phyloP scores from a whole-genome alignment of 2,329 filamentous ascomycete genomes.

The Fusarium odoratissimum region DNA sequence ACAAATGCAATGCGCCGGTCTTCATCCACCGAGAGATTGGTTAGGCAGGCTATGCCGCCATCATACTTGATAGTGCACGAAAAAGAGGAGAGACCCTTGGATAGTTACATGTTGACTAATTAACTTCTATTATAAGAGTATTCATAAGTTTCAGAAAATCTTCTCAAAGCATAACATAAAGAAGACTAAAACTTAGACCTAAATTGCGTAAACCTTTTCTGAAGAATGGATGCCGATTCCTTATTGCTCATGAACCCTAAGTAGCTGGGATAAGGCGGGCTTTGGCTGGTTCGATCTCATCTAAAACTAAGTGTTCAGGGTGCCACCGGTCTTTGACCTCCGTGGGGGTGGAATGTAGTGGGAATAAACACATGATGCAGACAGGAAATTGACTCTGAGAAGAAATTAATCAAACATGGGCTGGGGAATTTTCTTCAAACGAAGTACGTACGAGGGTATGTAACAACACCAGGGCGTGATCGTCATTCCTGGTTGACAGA shows the following conservation, averaged over 20 bases:
- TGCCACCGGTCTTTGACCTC: slow-evolving; percentile 44
- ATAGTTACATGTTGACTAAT: not conserved
- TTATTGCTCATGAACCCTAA: not conserved
- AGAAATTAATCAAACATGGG: slow-evolving; percentile 17
- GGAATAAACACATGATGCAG: slow-evolving; percentile 36
- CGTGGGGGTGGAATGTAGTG: slow-evolving; percentile 44
- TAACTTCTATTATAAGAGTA: not conserved
- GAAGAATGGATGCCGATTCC: not conserved
- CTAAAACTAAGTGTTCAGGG: slow-evolving; percentile 1
- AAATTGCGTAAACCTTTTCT: not conserved
- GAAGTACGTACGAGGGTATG: slow-evolving; percentile 17
- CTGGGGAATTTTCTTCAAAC: slow-evolving; percentile 20
- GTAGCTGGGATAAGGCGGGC: slow-evolving; percentile 22
- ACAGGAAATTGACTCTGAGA: slow-evolving; percentile 24
- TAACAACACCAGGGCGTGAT: slow-evolving; percentile 28
- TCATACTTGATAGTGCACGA: not conserved
- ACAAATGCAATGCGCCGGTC: slow-evolving; percentile 32
- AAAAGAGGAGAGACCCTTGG: not conserved
- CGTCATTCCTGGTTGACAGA: slow-evolving; percentile 8
- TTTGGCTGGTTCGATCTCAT: slow-evolving; percentile 15
- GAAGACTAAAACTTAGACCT: not conserved
- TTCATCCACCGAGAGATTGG: slow-evolving; percentile 32
- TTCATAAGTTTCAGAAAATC: not conserved
- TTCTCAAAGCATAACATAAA: not conserved
- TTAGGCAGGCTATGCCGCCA: slow-evolving; percentile 30